Evolutionary conservation across 352 stramenopile species (phyloP), one percentile per base, ranked within the genome.

Genomic region (Phytophthora lateralis): DNA sequence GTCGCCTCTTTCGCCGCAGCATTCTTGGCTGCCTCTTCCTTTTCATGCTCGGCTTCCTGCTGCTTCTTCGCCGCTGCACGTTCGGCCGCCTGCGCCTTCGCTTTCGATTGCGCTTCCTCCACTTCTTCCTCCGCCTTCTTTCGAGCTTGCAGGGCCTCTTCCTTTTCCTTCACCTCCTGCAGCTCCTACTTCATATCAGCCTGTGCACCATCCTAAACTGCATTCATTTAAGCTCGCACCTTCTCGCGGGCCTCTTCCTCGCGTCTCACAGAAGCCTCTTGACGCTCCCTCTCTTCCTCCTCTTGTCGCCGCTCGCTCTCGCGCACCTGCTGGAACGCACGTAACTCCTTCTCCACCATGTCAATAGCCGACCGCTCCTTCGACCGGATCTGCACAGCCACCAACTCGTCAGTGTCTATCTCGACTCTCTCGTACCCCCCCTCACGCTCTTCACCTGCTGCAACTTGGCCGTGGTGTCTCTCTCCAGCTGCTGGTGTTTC

Each of bases 311-410:
- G 42, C 37, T 75, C 59, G 0, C 60, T 69, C 42, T 76, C 73
- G n/a, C 60, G 55, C 10, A 63, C 70, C 24, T 76, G 54, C 43
- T 89, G 66, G 51, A 78, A 90, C 24, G 68, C 69, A 6, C 52
- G 43, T 39, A 92, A 63, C 52, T 82, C 69, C 21, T 72, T 62
- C 52, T 90, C 73, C n/a, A 87, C 68, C 32, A 60, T 41, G 2
- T 85, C 67, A 20, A 92, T 62, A 0, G 63, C 65, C 2, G 64
- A 67, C 1, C 70, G 73, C 32, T 90, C 83, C 12, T 61, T 63
- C 2, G 35, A 55, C 15, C 70, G 70, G 29, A 82, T 73, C 69
- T 88, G 27, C 26, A 43, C 9, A 20, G 21, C 50, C 8, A 41
- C 27, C 17, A 42, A 3, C 18, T 5, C 1, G n/a, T 9, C 46